Evolutionary conservation across 495 filamentous ascomycete species (phyloP).

Genomic region (Xylaria castorea): DNA sequence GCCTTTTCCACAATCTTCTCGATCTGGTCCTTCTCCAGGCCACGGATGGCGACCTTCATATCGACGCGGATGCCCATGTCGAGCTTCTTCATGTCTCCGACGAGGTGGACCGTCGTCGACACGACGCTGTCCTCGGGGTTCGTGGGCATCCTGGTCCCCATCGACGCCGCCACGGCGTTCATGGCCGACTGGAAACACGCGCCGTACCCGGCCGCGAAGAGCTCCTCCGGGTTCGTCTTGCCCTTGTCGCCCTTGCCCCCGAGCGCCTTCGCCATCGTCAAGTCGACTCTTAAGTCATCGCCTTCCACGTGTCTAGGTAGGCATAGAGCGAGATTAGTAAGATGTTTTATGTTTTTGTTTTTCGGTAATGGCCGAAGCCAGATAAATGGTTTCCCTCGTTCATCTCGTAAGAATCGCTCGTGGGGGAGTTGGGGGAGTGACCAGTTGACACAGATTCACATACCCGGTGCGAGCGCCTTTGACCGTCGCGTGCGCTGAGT

Average conservation of each 20-base stretch:
- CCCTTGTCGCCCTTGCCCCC: conserved; percentile 22
- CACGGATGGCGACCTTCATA: conserved; percentile 20
- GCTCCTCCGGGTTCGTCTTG: conserved; percentile 30
- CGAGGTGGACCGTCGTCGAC: conserved; percentile 25
- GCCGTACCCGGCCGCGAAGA: conserved; percentile 29
- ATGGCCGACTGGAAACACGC: conserved; percentile 29
- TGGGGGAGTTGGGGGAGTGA: too few species aligned
- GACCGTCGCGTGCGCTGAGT: conserved; percentile 25
- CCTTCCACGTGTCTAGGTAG: conserved; percentile 22
- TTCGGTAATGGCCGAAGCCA: background rate
- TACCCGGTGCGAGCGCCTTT: conserved; percentile 29
- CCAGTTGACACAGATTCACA: background rate
- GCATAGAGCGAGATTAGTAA: background rate
- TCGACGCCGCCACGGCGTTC: conserved; percentile 22
- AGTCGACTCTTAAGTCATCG: conserved; percentile 23
- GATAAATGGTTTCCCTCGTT: background rate
- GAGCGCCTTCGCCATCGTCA: conserved; percentile 29
- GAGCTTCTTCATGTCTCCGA: conserved; percentile 29
- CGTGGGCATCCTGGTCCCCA: conserved; percentile 22
- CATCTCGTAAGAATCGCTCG: background rate
- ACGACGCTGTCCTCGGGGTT: conserved; percentile 25
- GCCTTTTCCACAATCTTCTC: conserved; percentile 24
- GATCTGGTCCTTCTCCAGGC: conserved; percentile 19
- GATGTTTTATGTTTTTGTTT: background rate
- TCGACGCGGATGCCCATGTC: conserved; percentile 28